Evolutionary conservation across 1,284 basidiomycete genomes (phyloP), one percentile per base, ranked within the genome.

Genomic region (Nidula niveotomentosa): DNA sequence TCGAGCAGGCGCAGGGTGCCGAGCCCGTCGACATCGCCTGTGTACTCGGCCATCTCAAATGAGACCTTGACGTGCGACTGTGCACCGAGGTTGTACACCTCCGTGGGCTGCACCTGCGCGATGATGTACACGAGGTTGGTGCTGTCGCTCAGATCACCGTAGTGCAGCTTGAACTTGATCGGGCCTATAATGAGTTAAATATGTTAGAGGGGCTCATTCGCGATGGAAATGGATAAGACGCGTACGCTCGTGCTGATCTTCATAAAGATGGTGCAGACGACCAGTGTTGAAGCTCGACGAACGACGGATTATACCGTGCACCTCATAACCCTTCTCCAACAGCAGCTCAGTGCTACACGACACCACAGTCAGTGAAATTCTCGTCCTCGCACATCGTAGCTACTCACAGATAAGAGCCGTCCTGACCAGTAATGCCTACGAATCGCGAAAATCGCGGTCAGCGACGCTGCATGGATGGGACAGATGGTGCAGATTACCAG

Each of bases 41-140:
- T 96, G 75, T 96, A 96, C 74, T 96, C 94, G 37, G 94, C 92
- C 92, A 96, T 95, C 73, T 96, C 94, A 72, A 96, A 96, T 34
- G 93, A 96, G 60, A 96, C 94, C 72, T 96, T 96, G 77, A 96
- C 94, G 75, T 96, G 94, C 51, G 91, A 94, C 70, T 96, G 94
- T n/a, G 94, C 94, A 48, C 93, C 94, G 48, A 96, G 87, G 72
- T 96, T 96, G 83, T 96, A 96, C 55, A 96, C 88, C 72, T 96
- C 94, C 18, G 92, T 90, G 0, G 94, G 94, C 66, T 90, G 90
- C 53, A 96, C 93, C 65, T 91, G 86, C 2, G 94, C 90, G 68
- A 96, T 89, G 75, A 96, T 90, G 74, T 94, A 94, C 47, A 96
- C 94, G 56, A 96, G 84, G 70, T 96, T 96, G 64, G 94, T 96